These are phyloP conservation scores for Flaveria ramosissima DNA, from an alignment of 129 eudicot genomes.

Conservation along the genomic window DNA sequence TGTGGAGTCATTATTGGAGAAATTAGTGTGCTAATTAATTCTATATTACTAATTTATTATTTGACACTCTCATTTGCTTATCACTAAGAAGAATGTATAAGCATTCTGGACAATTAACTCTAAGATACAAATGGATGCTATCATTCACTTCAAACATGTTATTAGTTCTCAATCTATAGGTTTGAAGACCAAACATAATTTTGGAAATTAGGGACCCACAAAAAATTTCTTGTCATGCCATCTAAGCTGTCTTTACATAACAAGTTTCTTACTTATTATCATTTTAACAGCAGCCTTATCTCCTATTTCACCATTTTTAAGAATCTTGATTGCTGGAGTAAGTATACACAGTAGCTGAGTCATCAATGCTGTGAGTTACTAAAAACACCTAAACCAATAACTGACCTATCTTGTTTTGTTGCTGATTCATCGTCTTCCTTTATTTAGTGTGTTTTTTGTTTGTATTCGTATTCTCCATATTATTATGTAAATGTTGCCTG, in stretches of 20 bases:
- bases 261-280: too few relatives aligned
- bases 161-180: neutral
- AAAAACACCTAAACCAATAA: neutral
- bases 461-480: neutral
- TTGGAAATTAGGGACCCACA: too few relatives aligned
- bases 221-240: too few relatives aligned
- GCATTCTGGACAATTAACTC: neutral
- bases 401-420: neutral
- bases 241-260: too few relatives aligned
- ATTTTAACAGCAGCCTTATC: too few relatives aligned
- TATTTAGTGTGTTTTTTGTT: neutral
- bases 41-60: conserved; percentile 6
- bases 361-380: neutral
- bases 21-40: conserved; percentile 14
- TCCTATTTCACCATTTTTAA: conserved; percentile 2
- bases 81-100: conserved; percentile 1
- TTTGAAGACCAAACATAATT: conserved; percentile 13
- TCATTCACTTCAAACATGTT: conserved; percentile 3
- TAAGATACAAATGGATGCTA: neutral
- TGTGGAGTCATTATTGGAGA: neutral
- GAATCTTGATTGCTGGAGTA: neutral
- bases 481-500: neutral
- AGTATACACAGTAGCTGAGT: neutral
- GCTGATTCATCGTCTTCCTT: neutral
- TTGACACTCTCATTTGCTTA: neutral